Evolutionary conservation across 495 filamentous ascomycete species (phyloP).

Genomic region (Penicillium chermesinum): DNA sequence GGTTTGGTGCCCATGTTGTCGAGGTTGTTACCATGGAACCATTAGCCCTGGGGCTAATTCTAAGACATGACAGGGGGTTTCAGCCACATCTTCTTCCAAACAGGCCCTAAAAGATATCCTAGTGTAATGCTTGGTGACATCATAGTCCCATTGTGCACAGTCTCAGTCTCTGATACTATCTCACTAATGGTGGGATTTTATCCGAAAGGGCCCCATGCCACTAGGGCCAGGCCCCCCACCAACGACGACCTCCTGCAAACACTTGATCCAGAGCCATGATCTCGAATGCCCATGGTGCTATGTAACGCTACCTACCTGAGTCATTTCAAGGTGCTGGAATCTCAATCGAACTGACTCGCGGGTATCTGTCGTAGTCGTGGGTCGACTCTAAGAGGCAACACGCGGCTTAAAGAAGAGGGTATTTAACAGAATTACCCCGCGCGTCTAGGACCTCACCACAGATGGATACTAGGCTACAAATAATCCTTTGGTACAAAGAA

Average conservation of each 20-base stretch:
- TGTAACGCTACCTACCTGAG: conserved; percentile 24
- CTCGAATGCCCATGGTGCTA: neutral
- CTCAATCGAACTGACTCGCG: conserved; percentile 9
- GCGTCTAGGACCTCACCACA: too few species aligned
- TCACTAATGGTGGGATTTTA: too few species aligned
- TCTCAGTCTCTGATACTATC: too few species aligned
- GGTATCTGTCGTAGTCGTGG: conserved; percentile 4
- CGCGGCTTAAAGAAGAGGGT: too few species aligned
- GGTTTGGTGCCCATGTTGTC: too few species aligned
- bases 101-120: too few species aligned
- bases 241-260: neutral
- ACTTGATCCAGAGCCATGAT: neutral
- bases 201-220: too few species aligned
- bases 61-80: conserved; percentile 1
- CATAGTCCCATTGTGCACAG: neutral
- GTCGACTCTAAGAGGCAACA: too few species aligned
- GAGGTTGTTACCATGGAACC: conserved; percentile 3
- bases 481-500: too few species aligned
- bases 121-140: conserved; percentile 10
- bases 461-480: too few species aligned
- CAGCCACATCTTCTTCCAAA: neutral
- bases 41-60: neutral
- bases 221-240: neutral
- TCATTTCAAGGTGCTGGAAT: conserved; percentile 5
- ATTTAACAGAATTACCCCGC: too few species aligned